Conservation (phyloP, 2,329 filamentous ascomycete species). For the Graphilbum sp. region DNA sequence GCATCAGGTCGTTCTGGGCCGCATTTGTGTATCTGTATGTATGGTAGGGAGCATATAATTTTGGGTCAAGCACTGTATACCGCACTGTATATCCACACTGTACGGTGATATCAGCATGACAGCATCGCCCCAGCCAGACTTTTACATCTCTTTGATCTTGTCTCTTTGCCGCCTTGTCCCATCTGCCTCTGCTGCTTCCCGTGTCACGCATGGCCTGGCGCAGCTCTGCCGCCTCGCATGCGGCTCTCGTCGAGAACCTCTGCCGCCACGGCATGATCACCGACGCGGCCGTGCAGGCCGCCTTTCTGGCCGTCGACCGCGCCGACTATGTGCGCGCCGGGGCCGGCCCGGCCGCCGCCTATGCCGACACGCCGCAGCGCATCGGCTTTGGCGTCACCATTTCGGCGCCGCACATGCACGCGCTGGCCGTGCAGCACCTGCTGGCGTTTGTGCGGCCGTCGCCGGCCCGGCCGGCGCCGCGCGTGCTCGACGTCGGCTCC, state of each 20-base stretch:
- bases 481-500: slow-evolving; percentile 59
- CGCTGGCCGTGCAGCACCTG: slow-evolving; percentile 32
- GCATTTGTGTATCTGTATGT: too few relatives aligned
- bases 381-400: slow-evolving; percentile 42
- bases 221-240: slow-evolving; percentile 60
- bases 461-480: slow-evolving; percentile 17
- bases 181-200: background rate
- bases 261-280: slow-evolving; percentile 51
- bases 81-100: too few relatives aligned
- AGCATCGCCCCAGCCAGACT: too few relatives aligned
- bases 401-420: slow-evolving; percentile 46
- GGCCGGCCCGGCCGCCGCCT: slow-evolving; percentile 18
- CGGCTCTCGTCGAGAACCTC: slow-evolving; percentile 63
- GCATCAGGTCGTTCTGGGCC: background rate
- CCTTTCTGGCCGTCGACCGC: slow-evolving; percentile 79
- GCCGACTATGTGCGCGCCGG: slow-evolving; percentile 57
- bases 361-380: slow-evolving; percentile 40
- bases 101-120: too few relatives aligned
- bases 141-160: too few relatives aligned
- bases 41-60: too few relatives aligned
- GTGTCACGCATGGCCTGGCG: slow-evolving; percentile 66
- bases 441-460: slow-evolving; percentile 25
- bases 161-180: background rate
- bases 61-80: too few relatives aligned
- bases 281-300: slow-evolving; percentile 54